phyloP scores from a whole-genome alignment of 495 filamentous ascomycete genomes.

The Parachaetomium inaequale region DNA sequence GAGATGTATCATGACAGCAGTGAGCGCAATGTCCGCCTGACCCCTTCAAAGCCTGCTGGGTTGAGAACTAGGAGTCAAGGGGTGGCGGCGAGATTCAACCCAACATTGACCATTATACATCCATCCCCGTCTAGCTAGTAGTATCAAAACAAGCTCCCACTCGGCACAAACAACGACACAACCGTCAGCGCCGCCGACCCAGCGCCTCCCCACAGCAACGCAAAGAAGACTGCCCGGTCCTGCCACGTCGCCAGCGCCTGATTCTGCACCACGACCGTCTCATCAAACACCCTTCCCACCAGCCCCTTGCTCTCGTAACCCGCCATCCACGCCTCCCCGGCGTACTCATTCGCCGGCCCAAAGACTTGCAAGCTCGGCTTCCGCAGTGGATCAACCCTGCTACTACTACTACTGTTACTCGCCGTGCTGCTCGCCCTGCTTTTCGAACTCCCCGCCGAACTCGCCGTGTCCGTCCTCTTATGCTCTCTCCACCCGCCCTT shows the following conservation, averaged over 20 bases:
- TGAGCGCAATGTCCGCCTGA: no score
- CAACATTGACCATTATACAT: no score
- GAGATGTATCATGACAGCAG: no score
- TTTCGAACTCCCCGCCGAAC: neutral
- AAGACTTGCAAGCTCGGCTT: conserved; percentile 48
- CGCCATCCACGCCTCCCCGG: conserved; percentile 47
- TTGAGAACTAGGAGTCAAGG: no score
- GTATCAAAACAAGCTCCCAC: conserved; percentile 14
- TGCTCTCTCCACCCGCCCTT: conserved; percentile 24
- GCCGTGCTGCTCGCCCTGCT: neutral
- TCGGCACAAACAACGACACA: conserved; percentile 29
- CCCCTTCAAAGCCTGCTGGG: no score
- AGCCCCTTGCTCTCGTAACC: conserved; percentile 56
- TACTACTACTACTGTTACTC: no score
- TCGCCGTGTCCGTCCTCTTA: neutral
- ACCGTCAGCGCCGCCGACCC: conserved; percentile 35
- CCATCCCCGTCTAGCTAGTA: neutral
- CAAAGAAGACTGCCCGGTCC: conserved; percentile 58
- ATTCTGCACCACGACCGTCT: conserved; percentile 59
- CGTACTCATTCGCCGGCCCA: conserved; percentile 52
- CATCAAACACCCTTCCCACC: conserved; percentile 59
- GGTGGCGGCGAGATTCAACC: no score
- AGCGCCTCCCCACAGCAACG: conserved; percentile 38
- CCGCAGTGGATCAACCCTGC: conserved; percentile 15
- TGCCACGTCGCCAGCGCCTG: conserved; percentile 60